These are phyloP conservation scores for Cornus controversa DNA, from an alignment of 148 eudicot species.

Conservation along the genomic window DNA sequence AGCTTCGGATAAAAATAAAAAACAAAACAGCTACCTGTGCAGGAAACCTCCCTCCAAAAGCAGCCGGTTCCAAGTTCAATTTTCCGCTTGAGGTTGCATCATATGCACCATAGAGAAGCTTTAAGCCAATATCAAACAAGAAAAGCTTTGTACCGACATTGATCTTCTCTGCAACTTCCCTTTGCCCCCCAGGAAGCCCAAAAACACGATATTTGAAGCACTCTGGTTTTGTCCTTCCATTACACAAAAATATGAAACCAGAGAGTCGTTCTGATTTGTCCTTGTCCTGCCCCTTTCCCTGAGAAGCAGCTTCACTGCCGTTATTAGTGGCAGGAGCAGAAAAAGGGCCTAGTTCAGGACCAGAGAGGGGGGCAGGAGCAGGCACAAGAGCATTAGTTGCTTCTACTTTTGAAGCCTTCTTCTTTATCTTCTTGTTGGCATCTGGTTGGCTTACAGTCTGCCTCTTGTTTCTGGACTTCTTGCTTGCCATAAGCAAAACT, in stretches of 20 bases:
- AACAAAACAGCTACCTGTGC: constrained; percentile 48
- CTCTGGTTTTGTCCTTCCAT: constrained; percentile 43
- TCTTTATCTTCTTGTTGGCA: constrained; percentile 12
- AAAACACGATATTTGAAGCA: constrained; percentile 57
- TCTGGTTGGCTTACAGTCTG: not conserved
- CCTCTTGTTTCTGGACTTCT: constrained; percentile 7
- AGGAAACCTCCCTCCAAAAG: constrained; percentile 60
- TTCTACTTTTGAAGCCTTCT: not conserved
- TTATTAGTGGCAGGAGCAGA: constrained; percentile 11
- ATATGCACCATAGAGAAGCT: constrained; percentile 60
- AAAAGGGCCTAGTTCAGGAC: not conserved
- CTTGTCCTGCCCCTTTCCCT: not conserved
- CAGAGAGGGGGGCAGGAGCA: not conserved
- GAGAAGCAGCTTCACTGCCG: not conserved
- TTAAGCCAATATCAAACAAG: constrained; percentile 51
- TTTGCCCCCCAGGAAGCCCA: constrained; percentile 51
- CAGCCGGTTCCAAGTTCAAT: constrained; percentile 46
- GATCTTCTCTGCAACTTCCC: constrained; percentile 38
- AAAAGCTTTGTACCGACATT: constrained; percentile 46
- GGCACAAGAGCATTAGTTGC: constrained; percentile 5
- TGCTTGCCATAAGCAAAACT: constrained; percentile 20
- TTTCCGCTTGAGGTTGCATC: constrained; percentile 44
- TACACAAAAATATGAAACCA: constrained; percentile 63
- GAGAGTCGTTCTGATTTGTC: constrained; percentile 6
- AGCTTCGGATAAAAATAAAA: not conserved